Conservation (phyloP, 371 early-diverging fungal species). For the Actinomortierella wolfii region DNA sequence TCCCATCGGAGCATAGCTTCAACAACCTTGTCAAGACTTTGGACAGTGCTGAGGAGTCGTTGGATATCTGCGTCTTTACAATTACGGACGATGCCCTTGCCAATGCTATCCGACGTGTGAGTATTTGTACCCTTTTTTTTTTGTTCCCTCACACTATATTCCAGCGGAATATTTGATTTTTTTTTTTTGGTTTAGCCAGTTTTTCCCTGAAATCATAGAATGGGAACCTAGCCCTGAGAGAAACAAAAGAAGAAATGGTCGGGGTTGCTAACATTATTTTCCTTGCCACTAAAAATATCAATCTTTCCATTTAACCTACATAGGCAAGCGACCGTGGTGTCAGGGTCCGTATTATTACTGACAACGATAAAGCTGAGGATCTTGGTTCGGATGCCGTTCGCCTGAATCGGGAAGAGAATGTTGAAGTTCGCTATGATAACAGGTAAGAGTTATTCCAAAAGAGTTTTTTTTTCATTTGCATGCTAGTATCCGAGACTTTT, state of each 20-base stretch:
- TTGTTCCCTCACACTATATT: background rate
- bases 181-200: no score
- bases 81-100: constrained; percentile 64
- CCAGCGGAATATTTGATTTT: no score
- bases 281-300: no score
- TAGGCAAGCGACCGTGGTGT: constrained; percentile 62
- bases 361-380: constrained; percentile 40
- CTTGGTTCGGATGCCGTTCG: constrained; percentile 36
- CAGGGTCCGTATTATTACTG: constrained; percentile 54
- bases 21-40: constrained; percentile 54
- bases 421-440: constrained; percentile 23
- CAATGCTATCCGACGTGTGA: constrained; percentile 47
- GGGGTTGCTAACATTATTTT: no score
- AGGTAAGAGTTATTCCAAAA: constrained; percentile 15
- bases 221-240: no score
- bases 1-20: constrained; percentile 55
- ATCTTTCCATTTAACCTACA: background rate
- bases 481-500: no score
- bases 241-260: no score
- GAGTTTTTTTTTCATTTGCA: background rate
- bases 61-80: constrained; percentile 61
- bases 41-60: constrained; percentile 51
- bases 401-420: constrained; percentile 14
- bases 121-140: background rate
- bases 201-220: no score